Conservation (phyloP, 352 stramenopile genomes). For the Sclerospora graminicola region DNA sequence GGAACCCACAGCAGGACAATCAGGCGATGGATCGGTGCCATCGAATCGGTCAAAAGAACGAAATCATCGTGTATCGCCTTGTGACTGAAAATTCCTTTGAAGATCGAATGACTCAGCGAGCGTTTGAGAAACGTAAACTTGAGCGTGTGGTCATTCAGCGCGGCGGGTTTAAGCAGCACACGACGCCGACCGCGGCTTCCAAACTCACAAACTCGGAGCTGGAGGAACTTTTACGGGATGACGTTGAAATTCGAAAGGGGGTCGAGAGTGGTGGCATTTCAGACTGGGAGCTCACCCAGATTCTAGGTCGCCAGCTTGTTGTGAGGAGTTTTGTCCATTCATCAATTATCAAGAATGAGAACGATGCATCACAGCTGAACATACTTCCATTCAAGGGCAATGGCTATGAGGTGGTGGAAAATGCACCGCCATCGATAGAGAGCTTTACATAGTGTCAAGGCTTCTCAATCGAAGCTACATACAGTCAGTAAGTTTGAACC, state of each 20-base stretch:
- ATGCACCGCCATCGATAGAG: slow-evolving; percentile 48
- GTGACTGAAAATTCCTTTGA: slow-evolving; percentile 92
- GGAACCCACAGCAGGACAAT: slow-evolving; percentile 97
- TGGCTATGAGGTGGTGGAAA: slow-evolving; percentile 77
- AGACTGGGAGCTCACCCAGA: slow-evolving; percentile 44
- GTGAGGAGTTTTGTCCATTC: slow-evolving; percentile 64
- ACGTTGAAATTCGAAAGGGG: slow-evolving; percentile 58
- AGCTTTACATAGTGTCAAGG: slow-evolving; percentile 50
- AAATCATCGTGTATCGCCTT: slow-evolving; percentile 88
- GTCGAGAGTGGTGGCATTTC: slow-evolving; percentile 68
- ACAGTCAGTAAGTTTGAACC: too few relatives aligned
- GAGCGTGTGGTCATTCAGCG: slow-evolving; percentile 84
- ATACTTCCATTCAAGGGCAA: slow-evolving; percentile 45
- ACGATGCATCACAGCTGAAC: slow-evolving; percentile 1
- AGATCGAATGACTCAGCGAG: slow-evolving; percentile 89
- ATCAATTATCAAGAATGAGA: slow-evolving; percentile 17
- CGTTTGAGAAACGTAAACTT: slow-evolving; percentile 88
- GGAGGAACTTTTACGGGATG: slow-evolving; percentile 60
- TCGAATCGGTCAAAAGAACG: slow-evolving; percentile 84
- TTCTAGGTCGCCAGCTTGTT: slow-evolving; percentile 61
- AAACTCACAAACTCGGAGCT: slow-evolving; percentile 68
- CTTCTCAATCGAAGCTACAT: too few relatives aligned
- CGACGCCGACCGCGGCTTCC: slow-evolving; percentile 17
- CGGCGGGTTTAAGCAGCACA: slow-evolving; percentile 63
- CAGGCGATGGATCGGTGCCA: slow-evolving; percentile 88